Percentiles rank a stretch among this genome's conserved stretches.
phyloP scores from a whole-genome alignment of 2,329 filamentous ascomycete species.

The Fusarium acutatum region DNA sequence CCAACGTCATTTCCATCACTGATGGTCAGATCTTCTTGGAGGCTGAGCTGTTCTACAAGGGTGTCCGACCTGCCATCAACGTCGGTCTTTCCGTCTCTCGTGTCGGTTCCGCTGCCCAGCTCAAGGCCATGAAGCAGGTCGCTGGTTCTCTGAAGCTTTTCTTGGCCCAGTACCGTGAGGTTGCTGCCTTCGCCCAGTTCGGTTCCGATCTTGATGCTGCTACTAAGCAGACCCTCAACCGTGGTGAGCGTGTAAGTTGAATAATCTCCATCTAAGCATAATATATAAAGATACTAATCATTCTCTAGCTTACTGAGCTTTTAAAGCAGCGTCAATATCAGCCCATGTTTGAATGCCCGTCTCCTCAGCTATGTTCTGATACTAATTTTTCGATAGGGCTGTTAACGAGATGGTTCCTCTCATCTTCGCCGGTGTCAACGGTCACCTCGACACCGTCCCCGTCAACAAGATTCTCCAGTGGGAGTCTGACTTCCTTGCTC shows the following conservation, averaged over 20 bases:
- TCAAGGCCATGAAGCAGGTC: conserved; percentile 99
- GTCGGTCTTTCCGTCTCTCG: conserved; percentile 99
- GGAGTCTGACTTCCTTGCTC: conserved; percentile 93
- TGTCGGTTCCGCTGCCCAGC: conserved; percentile 99
- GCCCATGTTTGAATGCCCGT: conserved; percentile 68
- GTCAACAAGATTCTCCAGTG: conserved; percentile 91
- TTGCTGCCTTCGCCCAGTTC: conserved; percentile 99
- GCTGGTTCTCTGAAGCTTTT: conserved; percentile 99
- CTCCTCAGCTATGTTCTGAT: not conserved
- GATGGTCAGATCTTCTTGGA: conserved; percentile 99
- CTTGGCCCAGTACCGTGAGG: conserved; percentile 99
- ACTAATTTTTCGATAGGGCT: conserved; percentile 51
- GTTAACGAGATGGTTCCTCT: conserved; percentile 99
- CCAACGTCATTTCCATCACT: conserved; percentile 99
- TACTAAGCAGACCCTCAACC: conserved; percentile 97
- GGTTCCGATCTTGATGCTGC: conserved; percentile 99
- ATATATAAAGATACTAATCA: conserved; percentile 28
- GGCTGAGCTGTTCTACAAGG: conserved; percentile 99
- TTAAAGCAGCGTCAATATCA: conserved; percentile 99
- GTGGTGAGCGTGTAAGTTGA: conserved; percentile 91
- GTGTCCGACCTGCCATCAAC: conserved; percentile 99
- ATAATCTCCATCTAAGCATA: accelerated
- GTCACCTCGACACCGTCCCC: conserved; percentile 87
- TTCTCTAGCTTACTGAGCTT: conserved; percentile 81
- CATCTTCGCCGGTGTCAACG: conserved; percentile 99